phyloP scores from a whole-genome alignment of 2,329 filamentous ascomycete genomes.

The Neofusicoccum laricinum region DNA sequence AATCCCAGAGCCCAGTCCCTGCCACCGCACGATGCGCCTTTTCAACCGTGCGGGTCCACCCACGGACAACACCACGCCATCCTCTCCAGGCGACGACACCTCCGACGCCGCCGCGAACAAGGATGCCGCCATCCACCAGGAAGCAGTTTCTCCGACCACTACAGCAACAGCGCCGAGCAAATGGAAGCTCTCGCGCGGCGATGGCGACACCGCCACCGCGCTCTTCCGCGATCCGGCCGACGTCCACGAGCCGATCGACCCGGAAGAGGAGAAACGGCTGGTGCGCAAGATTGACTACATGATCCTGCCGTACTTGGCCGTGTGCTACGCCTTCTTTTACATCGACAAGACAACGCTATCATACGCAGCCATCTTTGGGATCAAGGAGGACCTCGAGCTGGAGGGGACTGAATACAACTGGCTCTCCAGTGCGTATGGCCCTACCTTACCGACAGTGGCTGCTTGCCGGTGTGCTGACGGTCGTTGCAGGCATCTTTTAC shows the following conservation, averaged over 20 bases:
- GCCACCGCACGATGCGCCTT: not conserved
- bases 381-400: conserved; percentile 57
- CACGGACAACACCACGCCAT: not conserved
- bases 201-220: conserved; percentile 51
- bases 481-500: conserved; percentile 46
- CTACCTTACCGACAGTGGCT: not conserved
- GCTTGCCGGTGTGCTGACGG: not conserved
- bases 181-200: conserved; percentile 29
- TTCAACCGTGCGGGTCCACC: not conserved
- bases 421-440: conserved; percentile 38
- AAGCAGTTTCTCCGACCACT: not conserved
- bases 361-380: conserved; percentile 65
- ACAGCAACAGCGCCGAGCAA: not conserved
- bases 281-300: conserved; percentile 58
- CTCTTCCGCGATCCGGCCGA: conserved; percentile 48
- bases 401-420: conserved; percentile 59
- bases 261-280: conserved; percentile 46
- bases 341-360: conserved; percentile 46
- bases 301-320: conserved; percentile 56
- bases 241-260: conserved; percentile 45
- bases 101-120: not conserved
- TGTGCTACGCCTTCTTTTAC: conserved; percentile 51
- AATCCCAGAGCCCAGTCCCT: no score
- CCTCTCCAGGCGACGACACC: not conserved
- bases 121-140: not conserved